Base-by-base conservation (phyloP, 768 basidiomycete genomes). In the Porpolomopsis calyptriformis region DNA sequence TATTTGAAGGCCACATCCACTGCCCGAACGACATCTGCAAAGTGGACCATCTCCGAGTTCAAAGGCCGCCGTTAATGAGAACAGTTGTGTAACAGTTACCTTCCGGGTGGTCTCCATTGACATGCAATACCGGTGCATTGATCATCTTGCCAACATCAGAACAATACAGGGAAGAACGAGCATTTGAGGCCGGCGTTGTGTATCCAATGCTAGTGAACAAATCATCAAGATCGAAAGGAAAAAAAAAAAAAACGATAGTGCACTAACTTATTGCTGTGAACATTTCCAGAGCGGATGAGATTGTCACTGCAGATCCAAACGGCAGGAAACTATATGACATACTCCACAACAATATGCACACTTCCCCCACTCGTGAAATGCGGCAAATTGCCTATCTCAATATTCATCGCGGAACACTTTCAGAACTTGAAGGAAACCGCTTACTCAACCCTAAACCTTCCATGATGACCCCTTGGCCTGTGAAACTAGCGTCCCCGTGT, bases 341-440 rank as follows among this genome's bases (percentile, higher is more conserved):
- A 89, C 86, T 93, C 90, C 19, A 93, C 89, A 8, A 96, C 89
- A 40, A 96, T 64, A 63, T 93, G 89, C 2, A 93, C 76, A 39
- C 83, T 89, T 26, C 92, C 92, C 1, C 92, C 92, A 50, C 82
- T 87, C 0, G 87, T 92, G 55, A 80, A 94, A 61, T 93, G 91
- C 1, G 92, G 92, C 24, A 96, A 66, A 55, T 89, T 85, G 55
- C 85, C 85, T 87, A 36, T n/a, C 20, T 8, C 1, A 16, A 2
- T 14, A 19, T 27, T 22, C 24, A 43, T 25, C 18, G 35, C 16
- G 1, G 47, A 53, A 43, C 10, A 16, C 14, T 4, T 22, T 14
- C 8, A 8, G 38, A 34, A 6, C 25, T 18, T 2, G 4, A 35
- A 12, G 31, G 31, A 8, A 67, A 20, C 2, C 40, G 27, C 82